Conservation (phyloP, 1,284 basidiomycete genomes). For the Coniferiporia sulphurascens region DNA sequence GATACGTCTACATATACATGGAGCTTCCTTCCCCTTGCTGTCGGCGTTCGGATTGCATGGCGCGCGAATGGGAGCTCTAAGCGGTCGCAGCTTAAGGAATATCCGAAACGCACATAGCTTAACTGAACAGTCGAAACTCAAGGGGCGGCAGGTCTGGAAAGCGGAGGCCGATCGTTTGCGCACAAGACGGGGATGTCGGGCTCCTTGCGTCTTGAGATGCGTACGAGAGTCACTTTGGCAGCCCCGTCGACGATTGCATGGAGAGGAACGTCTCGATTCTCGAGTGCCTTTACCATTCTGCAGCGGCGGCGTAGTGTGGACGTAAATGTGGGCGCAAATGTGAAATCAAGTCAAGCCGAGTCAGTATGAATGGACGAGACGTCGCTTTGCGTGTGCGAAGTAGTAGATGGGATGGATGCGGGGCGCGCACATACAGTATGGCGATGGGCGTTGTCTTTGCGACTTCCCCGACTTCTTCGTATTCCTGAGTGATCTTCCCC, state of each 20-base stretch:
- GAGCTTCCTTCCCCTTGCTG: no score
- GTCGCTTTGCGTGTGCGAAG: not conserved
- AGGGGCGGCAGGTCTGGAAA: slow-evolving; percentile 13
- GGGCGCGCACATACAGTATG: slow-evolving; percentile 75
- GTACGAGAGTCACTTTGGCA: slow-evolving; percentile 73
- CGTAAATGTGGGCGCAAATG: no score
- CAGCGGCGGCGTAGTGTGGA: not conserved
- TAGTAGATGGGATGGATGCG: not conserved
- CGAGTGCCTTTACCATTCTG: slow-evolving; percentile 84
- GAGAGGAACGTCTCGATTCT: slow-evolving; percentile 75
- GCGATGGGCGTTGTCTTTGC: slow-evolving; percentile 96
- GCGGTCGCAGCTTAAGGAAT: no score
- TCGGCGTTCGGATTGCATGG: no score
- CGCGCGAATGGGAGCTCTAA: no score
- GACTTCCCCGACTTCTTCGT: slow-evolving; percentile 99
- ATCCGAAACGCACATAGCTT: no score
- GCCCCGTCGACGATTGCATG: slow-evolving; percentile 82
- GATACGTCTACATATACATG: no score
- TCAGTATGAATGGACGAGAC: not conserved
- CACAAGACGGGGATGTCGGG: no score
- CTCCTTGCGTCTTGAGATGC: slow-evolving; percentile 88
- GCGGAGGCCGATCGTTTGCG: no score
- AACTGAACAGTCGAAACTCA: no score
- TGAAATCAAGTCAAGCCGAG: not conserved
- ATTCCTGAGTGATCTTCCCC: slow-evolving; percentile 99